Percentiles rank a stretch among this genome's conserved stretches.
These are phyloP conservation scores for Papiliotrema nemorosa DNA, from an alignment of 1,284 basidiomycete genomes.

Conservation along the genomic window DNA sequence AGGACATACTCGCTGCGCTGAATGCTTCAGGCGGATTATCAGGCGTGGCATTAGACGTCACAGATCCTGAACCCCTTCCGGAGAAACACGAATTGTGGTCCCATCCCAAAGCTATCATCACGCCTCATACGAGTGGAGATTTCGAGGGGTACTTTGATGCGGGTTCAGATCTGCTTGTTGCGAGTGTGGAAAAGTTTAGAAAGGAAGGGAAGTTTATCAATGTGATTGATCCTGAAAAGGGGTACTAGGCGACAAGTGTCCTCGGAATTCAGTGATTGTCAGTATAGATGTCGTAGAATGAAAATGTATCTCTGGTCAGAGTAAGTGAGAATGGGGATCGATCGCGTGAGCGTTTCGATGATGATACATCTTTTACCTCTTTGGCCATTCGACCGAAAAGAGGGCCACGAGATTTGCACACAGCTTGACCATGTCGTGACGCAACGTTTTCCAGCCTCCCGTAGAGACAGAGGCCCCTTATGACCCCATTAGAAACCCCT, in stretches of 20 bases:
- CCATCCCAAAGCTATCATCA: slow-evolving; percentile 42
- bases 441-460: too few species aligned
- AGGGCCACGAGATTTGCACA: too few species aligned
- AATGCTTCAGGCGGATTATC: slow-evolving; percentile 23
- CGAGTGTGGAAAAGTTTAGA: slow-evolving; percentile 41
- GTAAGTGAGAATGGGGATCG: too few species aligned
- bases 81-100: slow-evolving; percentile 37
- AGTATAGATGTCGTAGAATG: too few species aligned
- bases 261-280: too few species aligned
- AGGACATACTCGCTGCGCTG: slow-evolving; percentile 36
- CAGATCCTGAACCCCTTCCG: slow-evolving; percentile 49
- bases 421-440: too few species aligned
- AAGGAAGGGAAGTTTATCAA: slow-evolving; percentile 37
- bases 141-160: slow-evolving; percentile 38
- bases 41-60: slow-evolving; percentile 46
- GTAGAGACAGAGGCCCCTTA: too few species aligned
- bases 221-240: slow-evolving; percentile 41
- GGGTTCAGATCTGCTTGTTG: slow-evolving; percentile 44
- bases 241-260: too few species aligned
- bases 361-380: too few species aligned
- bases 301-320: too few species aligned
- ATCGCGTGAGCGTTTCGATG: too few species aligned
- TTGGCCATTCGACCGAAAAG: too few species aligned
- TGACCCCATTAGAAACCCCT: slow-evolving; percentile 9
- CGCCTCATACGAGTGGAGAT: slow-evolving; percentile 42